These are phyloP conservation scores for Acrodontium crateriforme DNA, from an alignment of 2,329 filamentous ascomycete species.

Conservation along the genomic window DNA sequence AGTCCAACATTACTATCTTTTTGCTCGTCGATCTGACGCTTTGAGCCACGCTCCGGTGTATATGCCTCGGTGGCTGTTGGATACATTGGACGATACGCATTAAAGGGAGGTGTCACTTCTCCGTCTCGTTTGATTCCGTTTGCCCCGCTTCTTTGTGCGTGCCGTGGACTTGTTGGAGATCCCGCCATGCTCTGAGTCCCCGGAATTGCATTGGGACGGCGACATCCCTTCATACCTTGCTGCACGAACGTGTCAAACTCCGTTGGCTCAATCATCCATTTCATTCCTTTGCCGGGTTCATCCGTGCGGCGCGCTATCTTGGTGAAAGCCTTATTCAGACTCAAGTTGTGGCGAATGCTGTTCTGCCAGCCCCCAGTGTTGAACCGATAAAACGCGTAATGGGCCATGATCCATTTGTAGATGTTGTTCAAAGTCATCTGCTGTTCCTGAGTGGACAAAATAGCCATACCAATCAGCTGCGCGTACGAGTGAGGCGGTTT, in stretches of 20 bases:
- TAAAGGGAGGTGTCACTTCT: constrained; percentile 31
- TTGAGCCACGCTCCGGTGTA: constrained; percentile 40
- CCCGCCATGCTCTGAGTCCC: constrained; percentile 22
- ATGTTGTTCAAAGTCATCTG: constrained; percentile 87
- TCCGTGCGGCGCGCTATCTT: constrained; percentile 87
- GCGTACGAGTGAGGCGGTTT: constrained; percentile 96
- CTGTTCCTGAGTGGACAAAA: constrained; percentile 71
- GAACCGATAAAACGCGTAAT: constrained; percentile 86
- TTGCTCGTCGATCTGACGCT: constrained; percentile 17
- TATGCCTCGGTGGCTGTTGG: constrained; percentile 38
- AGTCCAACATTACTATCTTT: constrained; percentile 14
- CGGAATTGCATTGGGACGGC: constrained; percentile 22
- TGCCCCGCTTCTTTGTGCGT: constrained; percentile 30
- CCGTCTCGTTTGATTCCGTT: constrained; percentile 22
- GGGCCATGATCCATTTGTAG: constrained; percentile 80
- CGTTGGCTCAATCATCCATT: constrained; percentile 86
- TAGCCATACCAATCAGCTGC: constrained; percentile 92
- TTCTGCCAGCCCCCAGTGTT: constrained; percentile 92
- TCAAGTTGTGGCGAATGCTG: constrained; percentile 92
- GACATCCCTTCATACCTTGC: constrained; percentile 38
- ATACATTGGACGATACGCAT: constrained; percentile 26
- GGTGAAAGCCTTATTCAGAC: constrained; percentile 84
- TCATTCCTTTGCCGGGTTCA: constrained; percentile 97
- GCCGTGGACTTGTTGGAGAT: constrained; percentile 42
- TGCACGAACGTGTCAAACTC: constrained; percentile 77